Conservation (phyloP, 352 stramenopile species). For the Phytophthora aleatoria region DNA sequence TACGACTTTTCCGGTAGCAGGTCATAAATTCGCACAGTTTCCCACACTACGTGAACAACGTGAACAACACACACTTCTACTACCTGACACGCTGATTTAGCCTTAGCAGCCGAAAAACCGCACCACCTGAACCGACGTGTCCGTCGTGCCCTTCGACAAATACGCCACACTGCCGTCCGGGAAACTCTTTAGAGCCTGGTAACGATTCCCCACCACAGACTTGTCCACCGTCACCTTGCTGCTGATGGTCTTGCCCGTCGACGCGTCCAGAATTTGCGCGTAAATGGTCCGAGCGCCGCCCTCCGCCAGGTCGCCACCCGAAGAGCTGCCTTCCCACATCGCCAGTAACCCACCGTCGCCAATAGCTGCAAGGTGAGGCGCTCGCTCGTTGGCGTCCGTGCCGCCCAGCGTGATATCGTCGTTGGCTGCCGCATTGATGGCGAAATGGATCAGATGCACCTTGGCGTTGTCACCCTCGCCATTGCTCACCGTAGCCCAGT, state of each 20-base stretch:
- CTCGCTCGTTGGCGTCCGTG: neutral
- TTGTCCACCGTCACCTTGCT: slow-evolving; percentile 52
- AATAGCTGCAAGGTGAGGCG: slow-evolving; percentile 18
- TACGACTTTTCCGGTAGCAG: too few relatives aligned
- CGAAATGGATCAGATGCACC: neutral
- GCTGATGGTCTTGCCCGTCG: slow-evolving; percentile 46
- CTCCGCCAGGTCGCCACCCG: slow-evolving; percentile 39
- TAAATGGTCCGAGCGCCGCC: slow-evolving; percentile 43
- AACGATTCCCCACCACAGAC: slow-evolving; percentile 58
- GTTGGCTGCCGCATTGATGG: neutral
- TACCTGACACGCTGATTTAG: neutral
- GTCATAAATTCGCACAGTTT: too few relatives aligned
- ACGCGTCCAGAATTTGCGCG: slow-evolving; percentile 50
- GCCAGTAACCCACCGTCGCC: slow-evolving; percentile 46
- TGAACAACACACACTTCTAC: too few relatives aligned
- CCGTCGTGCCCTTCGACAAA: slow-evolving; percentile 45
- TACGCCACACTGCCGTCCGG: slow-evolving; percentile 59
- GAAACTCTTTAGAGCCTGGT: slow-evolving; percentile 59
- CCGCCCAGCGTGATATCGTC: neutral
- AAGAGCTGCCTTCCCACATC: slow-evolving; percentile 50
- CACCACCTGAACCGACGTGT: slow-evolving; percentile 51
- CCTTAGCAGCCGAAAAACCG: slow-evolving; percentile 52
- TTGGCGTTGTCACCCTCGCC: neutral
- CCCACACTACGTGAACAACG: too few relatives aligned
- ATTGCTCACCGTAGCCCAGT: neutral